Evolutionary conservation across 768 basidiomycete species (phyloP).

Genomic region (Astraeus odoratus): DNA sequence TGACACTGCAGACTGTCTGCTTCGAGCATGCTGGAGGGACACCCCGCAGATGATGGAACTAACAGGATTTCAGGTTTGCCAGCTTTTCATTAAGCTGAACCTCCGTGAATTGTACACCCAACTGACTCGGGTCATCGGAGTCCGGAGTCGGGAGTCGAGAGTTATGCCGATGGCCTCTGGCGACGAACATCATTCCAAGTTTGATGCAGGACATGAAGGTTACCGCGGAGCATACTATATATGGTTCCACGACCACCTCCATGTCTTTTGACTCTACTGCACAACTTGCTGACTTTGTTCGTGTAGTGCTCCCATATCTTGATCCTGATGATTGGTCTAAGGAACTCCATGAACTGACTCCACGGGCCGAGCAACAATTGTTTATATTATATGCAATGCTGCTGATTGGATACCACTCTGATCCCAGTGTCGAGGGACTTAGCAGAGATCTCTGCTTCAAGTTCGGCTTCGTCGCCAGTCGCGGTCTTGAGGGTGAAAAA

Average conservation of each 20-base stretch:
- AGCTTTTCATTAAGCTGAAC: slow-evolving; percentile 9
- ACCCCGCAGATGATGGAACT: slow-evolving; percentile 22
- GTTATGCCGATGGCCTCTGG: slow-evolving; percentile 26
- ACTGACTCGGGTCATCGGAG: slow-evolving; percentile 11
- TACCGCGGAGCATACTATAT: slow-evolving; percentile 23
- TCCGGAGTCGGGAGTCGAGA: slow-evolving; percentile 19
- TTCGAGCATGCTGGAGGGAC: not conserved
- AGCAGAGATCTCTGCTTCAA: not conserved
- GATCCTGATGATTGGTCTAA: slow-evolving; percentile 1
- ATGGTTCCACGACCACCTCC: slow-evolving; percentile 30
- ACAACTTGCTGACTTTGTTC: not conserved
- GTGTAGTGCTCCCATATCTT: not conserved
- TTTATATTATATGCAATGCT: slow-evolving; percentile 1
- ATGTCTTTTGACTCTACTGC: slow-evolving; percentile 17
- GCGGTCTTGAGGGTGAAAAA: not conserved
- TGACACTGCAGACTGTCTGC: not conserved
- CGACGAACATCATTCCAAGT: slow-evolving; percentile 26
- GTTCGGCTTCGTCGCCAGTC: slow-evolving; percentile 12
- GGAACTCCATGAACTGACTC: not conserved
- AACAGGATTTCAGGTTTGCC: slow-evolving; percentile 29
- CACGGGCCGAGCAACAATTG: not conserved
- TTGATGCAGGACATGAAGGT: slow-evolving; percentile 14
- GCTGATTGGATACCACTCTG: not conserved
- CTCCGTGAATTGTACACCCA: slow-evolving; percentile 27
- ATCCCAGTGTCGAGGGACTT: not conserved